Conservation (phyloP, 345 rosid genomes). For the Dipteronia dyeriana region DNA sequence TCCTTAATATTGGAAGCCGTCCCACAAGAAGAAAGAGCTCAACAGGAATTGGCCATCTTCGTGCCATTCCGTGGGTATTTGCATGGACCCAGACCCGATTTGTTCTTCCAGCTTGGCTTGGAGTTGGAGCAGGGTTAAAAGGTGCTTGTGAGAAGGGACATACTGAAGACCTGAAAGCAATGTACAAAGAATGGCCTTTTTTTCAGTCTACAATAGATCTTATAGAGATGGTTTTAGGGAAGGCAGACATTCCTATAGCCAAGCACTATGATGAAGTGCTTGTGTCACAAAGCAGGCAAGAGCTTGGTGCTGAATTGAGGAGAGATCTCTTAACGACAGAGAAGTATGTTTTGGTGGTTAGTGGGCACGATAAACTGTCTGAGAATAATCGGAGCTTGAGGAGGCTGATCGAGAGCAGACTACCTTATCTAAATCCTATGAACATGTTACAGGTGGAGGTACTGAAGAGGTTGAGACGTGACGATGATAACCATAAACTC, state of each 20-base stretch:
- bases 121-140: conserved; percentile 83
- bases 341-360: conserved; percentile 70
- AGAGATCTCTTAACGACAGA: conserved; percentile 64
- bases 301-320: conserved; percentile 76
- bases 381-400: conserved; percentile 79
- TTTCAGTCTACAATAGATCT: conserved; percentile 93
- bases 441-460: conserved; percentile 89
- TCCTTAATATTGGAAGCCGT: conserved; percentile 93
- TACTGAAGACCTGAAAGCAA: conserved; percentile 69
- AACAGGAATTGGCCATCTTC: conserved; percentile 89
- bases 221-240: conserved; percentile 92
- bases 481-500: conserved; percentile 77
- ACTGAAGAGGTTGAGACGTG: conserved; percentile 83
- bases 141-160: conserved; percentile 83
- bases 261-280: conserved; percentile 92
- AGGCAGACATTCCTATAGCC: conserved; percentile 81
- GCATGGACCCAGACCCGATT: conserved; percentile 99
- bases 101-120: conserved; percentile 99
- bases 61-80: conserved; percentile 97
- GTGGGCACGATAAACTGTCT: conserved; percentile 71
- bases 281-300: conserved; percentile 64
- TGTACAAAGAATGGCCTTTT: conserved; percentile 96
- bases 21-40: conserved; percentile 89
- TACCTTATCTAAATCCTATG: conserved; percentile 87
- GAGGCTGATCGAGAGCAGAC: conserved; percentile 91